phyloP scores from a whole-genome alignment of 106 monocot species.

The Dendrobium nobile region DNA sequence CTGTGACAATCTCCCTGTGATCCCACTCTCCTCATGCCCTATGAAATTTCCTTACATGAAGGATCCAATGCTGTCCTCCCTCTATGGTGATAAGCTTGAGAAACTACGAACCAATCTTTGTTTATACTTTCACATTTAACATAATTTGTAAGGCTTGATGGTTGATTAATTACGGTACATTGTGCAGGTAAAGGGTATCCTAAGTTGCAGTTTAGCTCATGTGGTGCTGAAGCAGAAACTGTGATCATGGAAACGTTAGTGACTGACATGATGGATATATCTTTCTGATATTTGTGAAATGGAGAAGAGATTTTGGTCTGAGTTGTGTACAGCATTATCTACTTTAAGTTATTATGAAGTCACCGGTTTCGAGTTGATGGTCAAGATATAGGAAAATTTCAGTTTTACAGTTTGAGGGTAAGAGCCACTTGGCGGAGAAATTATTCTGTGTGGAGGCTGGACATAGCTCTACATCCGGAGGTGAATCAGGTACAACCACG shows the following conservation, averaged over 20 bases:
- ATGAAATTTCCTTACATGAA: slow-evolving; percentile 27
- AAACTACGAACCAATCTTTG: neutral
- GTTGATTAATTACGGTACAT: neutral
- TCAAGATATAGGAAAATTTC: neutral
- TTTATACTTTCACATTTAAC: neutral
- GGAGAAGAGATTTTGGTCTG: slow-evolving; percentile 12
- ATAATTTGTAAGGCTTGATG: neutral
- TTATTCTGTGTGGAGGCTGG: no score
- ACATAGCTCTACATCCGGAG: no score
- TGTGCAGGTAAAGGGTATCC: slow-evolving; percentile 18
- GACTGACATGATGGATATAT: slow-evolving; percentile 48
- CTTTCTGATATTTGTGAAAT: slow-evolving; percentile 14
- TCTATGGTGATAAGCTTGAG: slow-evolving; percentile 10
- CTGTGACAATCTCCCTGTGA: slow-evolving; percentile 47
- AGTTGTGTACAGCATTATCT: slow-evolving; percentile 14
- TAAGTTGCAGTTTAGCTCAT: slow-evolving; percentile 23
- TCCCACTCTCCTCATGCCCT: slow-evolving; percentile 44
- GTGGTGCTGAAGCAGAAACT: slow-evolving; percentile 31
- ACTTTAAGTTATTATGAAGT: neutral
- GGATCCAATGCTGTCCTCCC: slow-evolving; percentile 15
- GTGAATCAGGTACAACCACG: no score
- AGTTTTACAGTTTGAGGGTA: neutral
- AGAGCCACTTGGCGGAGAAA: neutral
- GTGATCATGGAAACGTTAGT: slow-evolving; percentile 33
- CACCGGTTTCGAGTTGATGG: neutral